Conservation (phyloP, 352 stramenopile species). For the Phytophthora pluvialis region DNA sequence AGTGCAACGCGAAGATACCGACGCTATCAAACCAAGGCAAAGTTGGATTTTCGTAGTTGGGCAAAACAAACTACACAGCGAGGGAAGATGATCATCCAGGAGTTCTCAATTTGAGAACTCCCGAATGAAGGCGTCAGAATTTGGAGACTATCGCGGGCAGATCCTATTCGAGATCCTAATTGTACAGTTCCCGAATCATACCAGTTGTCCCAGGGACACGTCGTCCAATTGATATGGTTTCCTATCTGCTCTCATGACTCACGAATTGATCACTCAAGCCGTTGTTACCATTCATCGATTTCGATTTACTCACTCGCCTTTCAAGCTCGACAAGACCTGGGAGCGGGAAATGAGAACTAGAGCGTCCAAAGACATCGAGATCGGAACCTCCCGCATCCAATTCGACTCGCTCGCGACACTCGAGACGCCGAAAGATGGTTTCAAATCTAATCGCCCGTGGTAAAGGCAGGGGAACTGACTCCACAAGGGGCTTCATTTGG, state of each 20-base stretch:
- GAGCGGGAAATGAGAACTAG: constrained; percentile 17
- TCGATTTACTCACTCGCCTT: too few species aligned
- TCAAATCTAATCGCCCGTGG: constrained; percentile 35
- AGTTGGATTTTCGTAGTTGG: too few species aligned
- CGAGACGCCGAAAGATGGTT: constrained; percentile 33
- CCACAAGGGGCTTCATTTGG: constrained; percentile 30
- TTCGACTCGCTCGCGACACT: constrained; percentile 33
- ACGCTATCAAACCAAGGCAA: too few species aligned
- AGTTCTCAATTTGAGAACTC: too few species aligned
- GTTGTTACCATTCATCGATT: too few species aligned
- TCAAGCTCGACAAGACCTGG: not conserved
- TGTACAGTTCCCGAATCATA: not conserved
- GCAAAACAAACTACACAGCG: too few species aligned
- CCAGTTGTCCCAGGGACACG: not conserved
- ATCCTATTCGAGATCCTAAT: constrained; percentile 3
- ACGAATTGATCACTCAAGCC: not conserved
- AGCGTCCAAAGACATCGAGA: constrained; percentile 16
- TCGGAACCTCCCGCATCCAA: constrained; percentile 13
- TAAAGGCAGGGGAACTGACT: constrained; percentile 18
- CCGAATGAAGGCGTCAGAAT: not conserved
- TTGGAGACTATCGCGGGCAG: not conserved
- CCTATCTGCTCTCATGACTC: not conserved
- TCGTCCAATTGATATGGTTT: too few species aligned
- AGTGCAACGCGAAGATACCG: too few species aligned
- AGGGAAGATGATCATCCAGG: too few species aligned